Evolutionary conservation across 164 flowering plant genomes (phyloP).

Genomic region (Paratinospora sagittata): DNA sequence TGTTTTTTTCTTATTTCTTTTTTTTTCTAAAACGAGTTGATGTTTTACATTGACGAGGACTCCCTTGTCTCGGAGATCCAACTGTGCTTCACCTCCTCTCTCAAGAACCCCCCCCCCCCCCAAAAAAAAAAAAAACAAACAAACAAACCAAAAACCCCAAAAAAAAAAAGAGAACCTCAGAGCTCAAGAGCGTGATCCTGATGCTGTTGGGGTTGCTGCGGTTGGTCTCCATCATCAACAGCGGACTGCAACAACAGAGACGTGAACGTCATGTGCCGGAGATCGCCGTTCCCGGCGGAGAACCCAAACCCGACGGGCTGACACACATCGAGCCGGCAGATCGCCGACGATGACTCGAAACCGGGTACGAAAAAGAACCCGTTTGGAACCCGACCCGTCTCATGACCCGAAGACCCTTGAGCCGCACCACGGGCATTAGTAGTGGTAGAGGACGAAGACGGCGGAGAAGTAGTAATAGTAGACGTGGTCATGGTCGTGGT

Average conservation of each 20-base stretch:
- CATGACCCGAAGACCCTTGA: no score
- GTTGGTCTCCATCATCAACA: constrained; percentile 22
- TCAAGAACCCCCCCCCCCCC: no score
- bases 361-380: constrained; percentile 16
- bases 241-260: constrained; percentile 48
- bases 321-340: constrained; percentile 37
- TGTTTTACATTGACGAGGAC: not conserved
- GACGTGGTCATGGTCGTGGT: no score
- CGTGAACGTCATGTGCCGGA: constrained; percentile 57
- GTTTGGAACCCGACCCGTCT: not conserved
- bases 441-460: constrained; percentile 13
- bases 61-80: no score
- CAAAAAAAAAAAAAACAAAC: no score
- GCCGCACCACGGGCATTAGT: constrained; percentile 16
- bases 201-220: not conserved
- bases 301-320: constrained; percentile 29
- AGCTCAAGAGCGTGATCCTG: constrained; percentile 2
- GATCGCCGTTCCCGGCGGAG: no score
- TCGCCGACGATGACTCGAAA: constrained; percentile 8
- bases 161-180: not conserved
- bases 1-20: no score
- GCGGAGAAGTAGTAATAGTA: no score
- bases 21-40: not conserved
- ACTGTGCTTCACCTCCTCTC: no score
- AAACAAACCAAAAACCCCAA: not conserved